Conservation (phyloP, 441 rosid species). For the Aquilaria agallochum region DNA sequence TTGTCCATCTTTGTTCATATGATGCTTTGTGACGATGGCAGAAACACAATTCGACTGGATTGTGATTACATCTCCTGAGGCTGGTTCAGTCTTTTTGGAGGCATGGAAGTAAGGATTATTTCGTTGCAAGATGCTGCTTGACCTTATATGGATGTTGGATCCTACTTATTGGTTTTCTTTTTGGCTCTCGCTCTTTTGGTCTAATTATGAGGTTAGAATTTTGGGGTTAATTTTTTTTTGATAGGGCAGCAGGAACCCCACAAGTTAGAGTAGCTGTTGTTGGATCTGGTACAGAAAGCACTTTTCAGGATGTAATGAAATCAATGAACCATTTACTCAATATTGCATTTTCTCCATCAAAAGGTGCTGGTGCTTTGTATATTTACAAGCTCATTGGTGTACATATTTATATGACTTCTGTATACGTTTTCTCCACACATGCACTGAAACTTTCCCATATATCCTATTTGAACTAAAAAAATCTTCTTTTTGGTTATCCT, state of each 20-base stretch:
- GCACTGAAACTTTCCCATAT: too few species aligned
- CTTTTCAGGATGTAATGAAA: slow-evolving; percentile 50
- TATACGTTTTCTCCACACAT: neutral
- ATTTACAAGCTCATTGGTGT: too few species aligned
- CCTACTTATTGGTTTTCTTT: too few species aligned
- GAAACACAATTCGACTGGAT: slow-evolving; percentile 76
- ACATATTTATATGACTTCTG: neutral
- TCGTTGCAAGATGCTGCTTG: too few species aligned
- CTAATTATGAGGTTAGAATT: neutral
- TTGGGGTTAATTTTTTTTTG: slow-evolving; percentile 15
- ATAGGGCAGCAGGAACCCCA: slow-evolving; percentile 78
- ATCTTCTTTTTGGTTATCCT: neutral
- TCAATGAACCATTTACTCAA: slow-evolving; percentile 34
- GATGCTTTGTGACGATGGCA: slow-evolving; percentile 23
- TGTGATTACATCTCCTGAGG: slow-evolving; percentile 84
- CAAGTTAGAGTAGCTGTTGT: slow-evolving; percentile 64
- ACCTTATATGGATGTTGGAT: too few species aligned
- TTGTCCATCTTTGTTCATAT: slow-evolving; percentile 10
- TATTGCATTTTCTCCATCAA: slow-evolving; percentile 70
- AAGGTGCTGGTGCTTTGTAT: slow-evolving; percentile 41
- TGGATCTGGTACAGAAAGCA: slow-evolving; percentile 80
- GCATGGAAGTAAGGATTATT: slow-evolving; percentile 73
- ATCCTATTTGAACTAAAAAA: too few species aligned
- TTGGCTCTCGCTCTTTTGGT: too few species aligned
- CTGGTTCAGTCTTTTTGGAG: slow-evolving; percentile 79